Conservation (phyloP, 176 grass and related monocot species). For the Bonia amplexicaulis region DNA sequence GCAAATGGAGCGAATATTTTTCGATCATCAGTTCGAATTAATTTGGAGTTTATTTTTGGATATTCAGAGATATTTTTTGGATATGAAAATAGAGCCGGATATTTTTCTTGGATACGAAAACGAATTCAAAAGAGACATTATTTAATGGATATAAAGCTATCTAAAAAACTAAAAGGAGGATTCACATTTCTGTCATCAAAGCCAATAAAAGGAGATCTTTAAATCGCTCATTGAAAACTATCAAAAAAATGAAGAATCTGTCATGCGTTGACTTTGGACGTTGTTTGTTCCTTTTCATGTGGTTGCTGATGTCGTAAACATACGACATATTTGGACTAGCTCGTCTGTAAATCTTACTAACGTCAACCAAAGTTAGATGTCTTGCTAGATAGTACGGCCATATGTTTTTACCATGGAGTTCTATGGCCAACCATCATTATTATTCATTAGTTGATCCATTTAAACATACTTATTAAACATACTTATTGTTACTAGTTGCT, state of each 20-base stretch:
- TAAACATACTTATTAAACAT: not conserved
- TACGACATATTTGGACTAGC: not conserved
- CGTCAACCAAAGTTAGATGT: not conserved
- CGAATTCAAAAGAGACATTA: too few species aligned
- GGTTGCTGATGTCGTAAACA: not conserved
- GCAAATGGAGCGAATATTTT: too few species aligned
- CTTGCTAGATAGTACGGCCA: not conserved
- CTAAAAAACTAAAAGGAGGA: too few species aligned
- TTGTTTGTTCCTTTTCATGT: not conserved
- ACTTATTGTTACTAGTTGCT: not conserved
- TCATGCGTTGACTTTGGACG: not conserved
- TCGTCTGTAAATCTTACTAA: not conserved
- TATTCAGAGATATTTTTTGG: too few species aligned
- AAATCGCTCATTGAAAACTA: not conserved
- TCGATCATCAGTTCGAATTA: too few species aligned
- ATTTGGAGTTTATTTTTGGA: too few species aligned
- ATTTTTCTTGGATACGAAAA: too few species aligned
- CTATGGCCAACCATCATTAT: not conserved
- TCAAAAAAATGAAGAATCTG: constrained; percentile 27
- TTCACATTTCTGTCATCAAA: not conserved
- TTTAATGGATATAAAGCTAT: too few species aligned
- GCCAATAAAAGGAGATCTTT: not conserved
- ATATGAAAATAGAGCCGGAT: too few species aligned
- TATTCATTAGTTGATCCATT: not conserved
- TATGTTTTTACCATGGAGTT: not conserved